Base-by-base conservation (phyloP, 805 yeast species). In the Saturnispora kantuleensis region DNA sequence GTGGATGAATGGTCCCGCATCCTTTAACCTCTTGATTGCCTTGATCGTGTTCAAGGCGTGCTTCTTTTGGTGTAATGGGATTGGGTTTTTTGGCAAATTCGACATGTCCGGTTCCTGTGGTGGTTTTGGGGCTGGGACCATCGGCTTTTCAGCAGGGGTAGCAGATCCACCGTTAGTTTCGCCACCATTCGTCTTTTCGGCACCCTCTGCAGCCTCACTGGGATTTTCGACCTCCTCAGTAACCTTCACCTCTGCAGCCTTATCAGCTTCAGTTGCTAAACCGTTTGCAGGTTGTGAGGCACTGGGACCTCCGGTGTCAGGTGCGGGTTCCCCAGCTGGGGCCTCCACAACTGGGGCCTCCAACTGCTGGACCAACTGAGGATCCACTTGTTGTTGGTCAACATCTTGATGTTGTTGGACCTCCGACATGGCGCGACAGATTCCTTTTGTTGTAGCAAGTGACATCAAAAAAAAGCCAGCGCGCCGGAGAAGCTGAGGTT, bases 21-120 rank as follows among this genome's bases (percentile, higher is more conserved):
- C 98, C 63, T 88, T 86, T 56, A 90, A 73, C 50, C 97, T 70
- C 62, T 84, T 87, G 50, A 93, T 81, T 10, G 95, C 89, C 56
- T 89, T 85, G 41, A 93, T 71, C 2, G 89, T 76, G 50, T 85
- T 83, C 15, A 76, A 53, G 1, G 90, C 86, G 57, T 81, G 89
- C 57, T 82, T 83, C 54, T 76, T 73, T 64, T 93, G 97, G 63
- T 93, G 97, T 42, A 73, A 70, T 21, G 93, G 90, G 53, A 84
- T 66, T 13, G 95, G 90, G 50, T 69, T 57, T 10, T 54, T 68
- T 2, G 90, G 85, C 18, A 83, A 67, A 52, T 80, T 79, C 55
- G 75, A 56, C 80, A 80, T 74, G 55, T 81, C 88, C 0, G 89
- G 87, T 57, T 82, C 88, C 3, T 70, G 57, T 1, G 84, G 76